phyloP scores from a whole-genome alignment of 108 stramenopile genomes.

The Nitzschia sp. region DNA sequence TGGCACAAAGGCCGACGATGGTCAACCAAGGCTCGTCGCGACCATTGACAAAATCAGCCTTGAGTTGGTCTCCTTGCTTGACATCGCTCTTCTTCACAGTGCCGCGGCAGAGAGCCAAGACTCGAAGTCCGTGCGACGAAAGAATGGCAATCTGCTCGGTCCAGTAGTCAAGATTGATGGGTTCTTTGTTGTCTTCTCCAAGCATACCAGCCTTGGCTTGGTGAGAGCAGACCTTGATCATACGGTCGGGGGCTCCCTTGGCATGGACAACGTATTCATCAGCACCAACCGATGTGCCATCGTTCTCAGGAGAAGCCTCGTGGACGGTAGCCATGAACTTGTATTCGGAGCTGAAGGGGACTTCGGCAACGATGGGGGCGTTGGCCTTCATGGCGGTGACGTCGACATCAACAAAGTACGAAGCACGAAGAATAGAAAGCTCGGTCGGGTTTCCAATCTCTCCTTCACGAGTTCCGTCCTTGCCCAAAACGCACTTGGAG shows the following conservation, averaged over 20 bases:
- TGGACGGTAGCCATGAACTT: constrained; percentile 90
- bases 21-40: constrained; percentile 64
- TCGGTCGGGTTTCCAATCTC: constrained; percentile 90
- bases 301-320: constrained; percentile 44
- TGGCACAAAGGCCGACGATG: constrained; percentile 92
- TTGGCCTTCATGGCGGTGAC: constrained; percentile 65
- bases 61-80: constrained; percentile 57
- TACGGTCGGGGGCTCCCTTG: constrained; percentile 97
- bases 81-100: constrained; percentile 51
- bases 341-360: constrained; percentile 81
- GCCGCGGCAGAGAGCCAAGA: constrained; percentile 81
- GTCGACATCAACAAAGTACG: constrained; percentile 75
- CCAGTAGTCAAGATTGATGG: constrained; percentile 70
- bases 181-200: constrained; percentile 54
- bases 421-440: constrained; percentile 80
- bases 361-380: constrained; percentile 71
- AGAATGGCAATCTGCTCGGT: constrained; percentile 74
- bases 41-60: constrained; percentile 64
- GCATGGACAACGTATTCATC: constrained; percentile 71
- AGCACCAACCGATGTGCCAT: constrained; percentile 27
- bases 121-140: constrained; percentile 89
- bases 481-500: constrained; percentile 75
- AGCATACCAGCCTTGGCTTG: constrained; percentile 74
- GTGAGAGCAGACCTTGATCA: constrained; percentile 77
- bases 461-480: constrained; percentile 68